Percentiles rank a stretch among this genome's conserved stretches.
phyloP scores from a whole-genome alignment of 495 filamentous ascomycete genomes.

The Lophiostoma macrostomum region DNA sequence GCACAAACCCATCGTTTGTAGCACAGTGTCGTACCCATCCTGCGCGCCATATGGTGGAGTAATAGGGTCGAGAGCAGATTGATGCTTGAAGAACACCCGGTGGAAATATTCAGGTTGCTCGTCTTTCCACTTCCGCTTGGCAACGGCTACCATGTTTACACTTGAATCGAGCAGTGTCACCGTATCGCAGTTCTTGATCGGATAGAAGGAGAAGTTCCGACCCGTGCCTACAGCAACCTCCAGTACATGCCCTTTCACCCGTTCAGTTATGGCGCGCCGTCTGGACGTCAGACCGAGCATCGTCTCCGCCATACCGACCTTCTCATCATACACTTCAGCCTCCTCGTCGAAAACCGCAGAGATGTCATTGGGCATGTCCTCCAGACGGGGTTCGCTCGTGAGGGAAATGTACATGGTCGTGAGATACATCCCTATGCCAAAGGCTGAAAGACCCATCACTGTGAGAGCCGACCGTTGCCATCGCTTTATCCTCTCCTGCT shows the following conservation, averaged over 20 bases:
- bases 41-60: slow-evolving; percentile 30
- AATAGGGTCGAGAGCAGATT: slow-evolving; percentile 40
- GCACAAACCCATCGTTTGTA: slow-evolving; percentile 94
- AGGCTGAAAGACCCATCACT: slow-evolving; percentile 16
- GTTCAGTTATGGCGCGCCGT: slow-evolving; percentile 18
- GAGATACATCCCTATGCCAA: slow-evolving; percentile 34
- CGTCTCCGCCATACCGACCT: slow-evolving; percentile 37
- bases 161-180: slow-evolving; percentile 66
- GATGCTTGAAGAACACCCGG: slow-evolving; percentile 45
- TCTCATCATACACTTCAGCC: slow-evolving; percentile 37
- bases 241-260: slow-evolving; percentile 71
- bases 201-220: slow-evolving; percentile 75
- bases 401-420: slow-evolving; percentile 29
- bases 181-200: slow-evolving; percentile 42
- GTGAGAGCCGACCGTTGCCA: slow-evolving; percentile 20
- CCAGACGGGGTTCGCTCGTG: slow-evolving; percentile 3
- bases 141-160: slow-evolving; percentile 60
- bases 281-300: slow-evolving; percentile 31
- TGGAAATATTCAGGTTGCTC: slow-evolving; percentile 47
- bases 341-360: slow-evolving; percentile 39
- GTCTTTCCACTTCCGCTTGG: slow-evolving; percentile 56
- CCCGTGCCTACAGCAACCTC: slow-evolving; percentile 93
- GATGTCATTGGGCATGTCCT: slow-evolving; percentile 33
- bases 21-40: slow-evolving; percentile 69
- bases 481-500: slow-evolving; percentile 9